A percentile compares a stretch with the other conserved stretches of the same genome.
Conservation (phyloP, 805 yeast genomes). For the Lipomyces orientalis region DNA sequence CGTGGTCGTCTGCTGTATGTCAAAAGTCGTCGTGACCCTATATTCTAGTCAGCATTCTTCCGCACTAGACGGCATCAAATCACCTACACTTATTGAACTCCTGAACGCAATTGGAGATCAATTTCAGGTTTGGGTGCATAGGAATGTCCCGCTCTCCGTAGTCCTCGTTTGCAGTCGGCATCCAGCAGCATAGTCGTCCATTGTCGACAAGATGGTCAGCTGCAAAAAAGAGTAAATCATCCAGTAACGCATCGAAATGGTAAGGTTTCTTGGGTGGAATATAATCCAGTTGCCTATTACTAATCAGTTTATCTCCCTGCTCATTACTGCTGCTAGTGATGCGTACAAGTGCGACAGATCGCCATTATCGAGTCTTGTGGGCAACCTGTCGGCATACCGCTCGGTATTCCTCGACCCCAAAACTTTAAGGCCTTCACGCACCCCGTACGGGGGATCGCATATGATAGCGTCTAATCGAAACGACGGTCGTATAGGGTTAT, state of each 20-base stretch:
- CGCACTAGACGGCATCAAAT: background rate
- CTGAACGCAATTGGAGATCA: slow-evolving; percentile 79
- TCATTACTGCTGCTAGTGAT: background rate
- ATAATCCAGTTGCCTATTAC: slow-evolving; percentile 81
- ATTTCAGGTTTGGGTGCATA: slow-evolving; percentile 71
- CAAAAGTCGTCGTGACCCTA: slow-evolving; percentile 81
- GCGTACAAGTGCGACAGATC: slow-evolving; percentile 30
- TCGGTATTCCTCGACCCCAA: slow-evolving; percentile 80
- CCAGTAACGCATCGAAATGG: slow-evolving; percentile 73
- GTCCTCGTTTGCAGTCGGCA: slow-evolving; percentile 95
- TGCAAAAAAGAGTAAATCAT: slow-evolving; percentile 77
- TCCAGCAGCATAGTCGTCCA: slow-evolving; percentile 93
- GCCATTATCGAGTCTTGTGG: slow-evolving; percentile 34
- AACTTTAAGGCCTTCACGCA: slow-evolving; percentile 91
- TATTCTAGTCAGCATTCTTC: background rate
- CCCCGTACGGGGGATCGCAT: slow-evolving; percentile 98
- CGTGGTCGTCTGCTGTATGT: slow-evolving; percentile 69
- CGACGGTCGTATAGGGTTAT: slow-evolving; percentile 72
- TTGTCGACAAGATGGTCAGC: slow-evolving; percentile 70
- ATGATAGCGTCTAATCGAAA: slow-evolving; percentile 77
- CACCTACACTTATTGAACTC: slow-evolving; percentile 71
- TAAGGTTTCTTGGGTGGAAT: slow-evolving; percentile 93
- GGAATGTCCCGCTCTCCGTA: slow-evolving; percentile 73
- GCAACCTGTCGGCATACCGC: slow-evolving; percentile 59
- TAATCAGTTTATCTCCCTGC: slow-evolving; percentile 57